These are phyloP conservation scores for Phalaenopsis aphrodite DNA, from an alignment of 106 monocot genomes.

Conservation along the genomic window DNA sequence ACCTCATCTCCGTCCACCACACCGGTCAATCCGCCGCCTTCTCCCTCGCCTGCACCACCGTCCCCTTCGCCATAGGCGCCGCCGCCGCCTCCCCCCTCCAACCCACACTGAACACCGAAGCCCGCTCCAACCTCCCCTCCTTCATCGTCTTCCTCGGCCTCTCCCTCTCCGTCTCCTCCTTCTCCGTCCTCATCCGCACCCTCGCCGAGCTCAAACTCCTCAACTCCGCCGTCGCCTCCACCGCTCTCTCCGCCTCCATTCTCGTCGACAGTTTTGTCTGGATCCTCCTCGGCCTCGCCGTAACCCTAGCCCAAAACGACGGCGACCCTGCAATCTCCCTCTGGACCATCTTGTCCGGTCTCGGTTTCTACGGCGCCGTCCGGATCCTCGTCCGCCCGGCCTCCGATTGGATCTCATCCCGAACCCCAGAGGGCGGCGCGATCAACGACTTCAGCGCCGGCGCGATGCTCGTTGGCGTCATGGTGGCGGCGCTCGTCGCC, in stretches of 20 bases:
- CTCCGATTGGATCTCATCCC: slow-evolving; percentile 21
- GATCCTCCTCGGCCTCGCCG: slow-evolving; percentile 38
- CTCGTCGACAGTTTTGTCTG: slow-evolving; percentile 30
- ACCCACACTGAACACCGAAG: not conserved
- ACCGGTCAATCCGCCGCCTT: slow-evolving; percentile 5
- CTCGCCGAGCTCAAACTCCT: slow-evolving; percentile 41
- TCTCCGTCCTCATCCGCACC: slow-evolving; percentile 30
- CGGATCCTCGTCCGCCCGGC: slow-evolving; percentile 15
- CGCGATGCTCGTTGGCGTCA: slow-evolving; percentile 31
- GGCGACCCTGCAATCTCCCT: not conserved
- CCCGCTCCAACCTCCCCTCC: not conserved
- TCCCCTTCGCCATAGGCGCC: slow-evolving; percentile 21
- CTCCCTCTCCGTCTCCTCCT: slow-evolving; percentile 26
- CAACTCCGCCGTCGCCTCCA: slow-evolving; percentile 17
- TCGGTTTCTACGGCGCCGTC: slow-evolving; percentile 15
- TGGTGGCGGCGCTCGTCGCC: slow-evolving; percentile 26
- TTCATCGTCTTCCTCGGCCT: slow-evolving; percentile 29
- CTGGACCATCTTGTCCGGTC: slow-evolving; percentile 17
- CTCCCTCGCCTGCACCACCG: slow-evolving; percentile 11
- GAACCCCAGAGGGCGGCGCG: slow-evolving; percentile 39
- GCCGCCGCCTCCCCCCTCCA: slow-evolving; percentile 14
- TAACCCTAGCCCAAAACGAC: slow-evolving; percentile 18
- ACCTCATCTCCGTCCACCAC: slow-evolving; percentile 5
- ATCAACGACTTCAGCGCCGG: slow-evolving; percentile 33
- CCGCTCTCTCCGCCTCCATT: slow-evolving; percentile 28